Percentiles rank a stretch among this genome's conserved stretches.
Evolutionary conservation across 306 rosid species (phyloP).

Genomic region (Lathyrus oleraceus): DNA sequence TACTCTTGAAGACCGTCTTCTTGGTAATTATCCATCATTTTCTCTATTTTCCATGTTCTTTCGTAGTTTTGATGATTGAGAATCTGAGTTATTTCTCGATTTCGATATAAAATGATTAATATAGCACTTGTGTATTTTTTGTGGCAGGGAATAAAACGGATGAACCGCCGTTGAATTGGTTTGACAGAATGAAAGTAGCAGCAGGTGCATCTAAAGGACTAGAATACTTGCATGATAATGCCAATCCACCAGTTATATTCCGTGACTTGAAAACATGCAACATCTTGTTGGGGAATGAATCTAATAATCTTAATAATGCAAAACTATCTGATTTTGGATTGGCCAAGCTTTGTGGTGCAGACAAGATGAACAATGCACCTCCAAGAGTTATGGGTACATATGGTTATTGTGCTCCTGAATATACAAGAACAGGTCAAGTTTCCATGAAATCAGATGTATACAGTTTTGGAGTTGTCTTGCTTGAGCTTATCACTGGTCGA

Average conservation of each 20-base stretch:
- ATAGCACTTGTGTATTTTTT: constrained; percentile 1
- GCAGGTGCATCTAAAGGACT: constrained; percentile 67
- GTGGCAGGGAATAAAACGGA: constrained; percentile 42
- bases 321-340: constrained; percentile 73
- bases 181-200: constrained; percentile 68
- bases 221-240: constrained; percentile 75
- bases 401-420: constrained; percentile 91
- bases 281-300: constrained; percentile 52
- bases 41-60: background rate
- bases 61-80: background rate
- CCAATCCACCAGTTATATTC: constrained; percentile 67
- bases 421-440: constrained; percentile 54
- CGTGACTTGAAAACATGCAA: constrained; percentile 67
- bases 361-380: constrained; percentile 51
- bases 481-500: constrained; percentile 88
- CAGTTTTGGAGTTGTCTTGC: constrained; percentile 77
- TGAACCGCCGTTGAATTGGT: constrained; percentile 65
- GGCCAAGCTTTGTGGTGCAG: constrained; percentile 49
- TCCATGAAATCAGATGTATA: constrained; percentile 77
- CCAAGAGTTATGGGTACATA: constrained; percentile 80
- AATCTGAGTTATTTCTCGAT: background rate
- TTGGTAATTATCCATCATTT: constrained; percentile 50
- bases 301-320: constrained; percentile 37
- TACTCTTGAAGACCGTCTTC: constrained; percentile 60
- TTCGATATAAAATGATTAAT: background rate